phyloP scores from a whole-genome alignment of 306 rosid species.

The Sphenostylis stenocarpa region DNA sequence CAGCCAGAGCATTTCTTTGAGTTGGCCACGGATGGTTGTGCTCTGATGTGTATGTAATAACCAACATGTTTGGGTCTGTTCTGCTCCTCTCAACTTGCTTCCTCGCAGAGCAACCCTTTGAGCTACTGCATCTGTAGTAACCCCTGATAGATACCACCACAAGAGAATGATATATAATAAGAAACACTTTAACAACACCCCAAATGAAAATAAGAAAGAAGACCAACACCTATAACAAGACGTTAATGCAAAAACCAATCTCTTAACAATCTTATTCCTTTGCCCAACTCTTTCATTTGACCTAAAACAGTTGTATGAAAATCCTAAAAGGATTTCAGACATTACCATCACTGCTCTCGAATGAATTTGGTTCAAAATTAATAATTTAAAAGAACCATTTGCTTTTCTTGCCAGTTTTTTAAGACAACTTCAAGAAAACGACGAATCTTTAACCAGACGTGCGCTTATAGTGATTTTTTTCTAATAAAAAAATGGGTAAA shows the following conservation, averaged over 20 bases:
- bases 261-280: background rate
- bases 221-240: background rate
- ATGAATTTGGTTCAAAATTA: background rate
- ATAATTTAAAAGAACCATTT: background rate
- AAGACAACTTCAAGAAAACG: background rate
- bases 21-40: conserved; percentile 99
- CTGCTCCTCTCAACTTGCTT: conserved; percentile 95
- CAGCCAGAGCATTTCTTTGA: conserved; percentile 89
- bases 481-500: background rate
- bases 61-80: conserved; percentile 91
- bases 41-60: conserved; percentile 90
- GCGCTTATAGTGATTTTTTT: background rate
- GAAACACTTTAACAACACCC: background rate
- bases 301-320: background rate
- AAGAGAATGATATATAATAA: background rate
- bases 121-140: conserved; percentile 92
- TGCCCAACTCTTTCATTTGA: background rate
- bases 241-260: background rate
- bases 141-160: conserved; percentile 49
- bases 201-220: background rate
- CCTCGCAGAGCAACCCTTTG: conserved; percentile 92
- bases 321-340: background rate
- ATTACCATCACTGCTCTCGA: background rate
- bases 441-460: background rate
- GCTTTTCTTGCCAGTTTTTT: background rate